Evolutionary conservation across 78 protist genomes (phyloP), one percentile per base, ranked within the genome.

Genomic region (Ministeria vibrans): DNA sequence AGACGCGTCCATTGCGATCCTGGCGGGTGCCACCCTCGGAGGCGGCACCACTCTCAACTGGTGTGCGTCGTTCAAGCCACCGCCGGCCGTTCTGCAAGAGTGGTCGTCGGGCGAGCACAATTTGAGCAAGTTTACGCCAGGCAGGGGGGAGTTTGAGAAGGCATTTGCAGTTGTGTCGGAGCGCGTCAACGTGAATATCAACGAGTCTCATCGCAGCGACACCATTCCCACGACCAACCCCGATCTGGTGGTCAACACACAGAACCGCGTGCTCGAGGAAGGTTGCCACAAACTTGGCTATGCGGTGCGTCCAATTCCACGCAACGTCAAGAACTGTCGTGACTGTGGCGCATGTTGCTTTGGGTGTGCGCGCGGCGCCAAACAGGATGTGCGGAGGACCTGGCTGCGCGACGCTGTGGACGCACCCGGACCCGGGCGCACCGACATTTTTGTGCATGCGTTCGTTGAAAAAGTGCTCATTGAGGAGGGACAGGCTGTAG

Each of bases 21-120:
- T 84, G 42, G 88, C 88, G 27, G 88, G 88, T 4, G 73, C 78
- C 38, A 79, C 84, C 43, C 44, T 84, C 18, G 88, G 88, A 51
- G 88, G 88, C 75, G 88, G 88, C 27, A 84, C 83, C 28, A 63
- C 75, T 9, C 83, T 84, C 2, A 84, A 84, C 62, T 84, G 88
- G 88, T 69, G 83, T 0, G 88, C 88, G 1, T 84, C 88, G 0
- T 75, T 84, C 32, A n/a, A n/a, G n/a, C 71, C 39, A 32, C 76
- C 88, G 53, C 88, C 88, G 0, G 88, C 76, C 0, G 42, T 4
- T 38, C 53, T 84, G 1, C 6, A 74, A 1, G 73, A 84, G 18
- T 82, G 78, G 23, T 84, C 83, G 88, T 38, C 82, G 42, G 75
- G 76, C 34, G 55, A 66, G 39, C 73, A 61, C 2, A 76, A 85